Evolutionary conservation across 1,284 basidiomycete species (phyloP), one percentile per base, ranked within the genome.

Genomic region (Phaffia rhodozyma): DNA sequence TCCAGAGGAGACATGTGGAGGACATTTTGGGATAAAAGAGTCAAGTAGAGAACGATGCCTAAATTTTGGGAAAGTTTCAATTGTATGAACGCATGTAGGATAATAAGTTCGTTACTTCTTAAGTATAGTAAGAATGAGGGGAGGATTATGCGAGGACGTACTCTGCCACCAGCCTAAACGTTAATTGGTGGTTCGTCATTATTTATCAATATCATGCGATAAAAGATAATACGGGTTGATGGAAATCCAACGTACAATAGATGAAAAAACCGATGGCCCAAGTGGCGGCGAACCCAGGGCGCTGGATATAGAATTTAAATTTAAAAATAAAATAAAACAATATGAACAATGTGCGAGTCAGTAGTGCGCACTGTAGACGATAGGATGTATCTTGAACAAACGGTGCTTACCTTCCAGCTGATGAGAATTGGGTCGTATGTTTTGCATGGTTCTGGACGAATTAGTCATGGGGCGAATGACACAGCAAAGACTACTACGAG

Each of bases 251-350:
- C 38, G 38, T 43, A 43, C 52, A 60, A 58, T 65, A 65, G 23
- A 65, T 38, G 13, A 65, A 9, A 48, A 65, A 65, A 16, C 63
- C 63, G n/a, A 55, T 25, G 11, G 43, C 16, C 58, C 58, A 65
- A 27, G 63, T 60, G 5, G 49, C 63, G 0, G 63, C 63, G 16
- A 65, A 65, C 43, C 54, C 54, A 7, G 21, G 29, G 43, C 51
- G 52, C 58, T 56, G 38, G 5, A 16, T 43, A 2, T 2, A 16
- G 7, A 43, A 16, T 7, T n/a, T n/a, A n/a, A n/a, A n/a, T n/a
- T n/a, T 16, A 16, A 43, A 43, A 5, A 43, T 11, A 16, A 16
- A 11, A 43, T 5, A 43, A 2, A 2, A 43, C n/a, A n/a, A n/a
- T n/a, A n/a, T 18, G 27, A 21, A 27, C 34, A 57, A 25, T 16